These are phyloP conservation scores for Phytomonas sp. DNA, from an alignment of 208 protist genomes.

Conservation along the genomic window DNA sequence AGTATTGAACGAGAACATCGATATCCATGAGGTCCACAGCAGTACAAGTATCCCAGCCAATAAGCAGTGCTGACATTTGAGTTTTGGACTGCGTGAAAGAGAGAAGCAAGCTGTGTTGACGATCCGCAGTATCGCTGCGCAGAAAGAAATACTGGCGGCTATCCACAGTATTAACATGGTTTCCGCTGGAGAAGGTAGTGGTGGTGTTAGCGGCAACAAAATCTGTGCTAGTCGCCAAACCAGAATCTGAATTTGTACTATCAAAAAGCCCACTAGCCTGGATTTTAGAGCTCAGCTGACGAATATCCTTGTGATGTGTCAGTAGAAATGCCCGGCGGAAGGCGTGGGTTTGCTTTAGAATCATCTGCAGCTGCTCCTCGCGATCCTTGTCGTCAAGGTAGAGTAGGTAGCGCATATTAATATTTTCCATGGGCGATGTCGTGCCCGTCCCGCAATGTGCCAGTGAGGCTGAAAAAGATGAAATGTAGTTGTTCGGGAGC, in stretches of 20 bases:
- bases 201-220: not conserved
- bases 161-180: not conserved
- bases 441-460: constrained; percentile 20
- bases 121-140: constrained; percentile 35
- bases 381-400: constrained; percentile 45
- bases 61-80: constrained; percentile 11
- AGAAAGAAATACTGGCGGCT: constrained; percentile 24
- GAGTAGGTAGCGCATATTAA: constrained; percentile 37
- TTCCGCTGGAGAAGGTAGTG: not conserved
- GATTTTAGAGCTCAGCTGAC: constrained; percentile 38
- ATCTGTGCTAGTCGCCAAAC: not conserved
- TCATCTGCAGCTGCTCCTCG: constrained; percentile 32
- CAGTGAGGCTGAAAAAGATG: constrained; percentile 21
- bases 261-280: constrained; percentile 30
- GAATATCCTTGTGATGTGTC: constrained; percentile 73
- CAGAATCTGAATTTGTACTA: constrained; percentile 4
- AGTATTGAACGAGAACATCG: constrained; percentile 64
- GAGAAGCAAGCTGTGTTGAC: constrained; percentile 16
- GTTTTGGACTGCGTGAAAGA: not conserved
- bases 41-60: constrained; percentile 61
- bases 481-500: constrained; percentile 23
- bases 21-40: constrained; percentile 73
- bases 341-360: constrained; percentile 32
- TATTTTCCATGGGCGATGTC: constrained; percentile 29
- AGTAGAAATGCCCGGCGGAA: constrained; percentile 47